These are phyloP conservation scores for Claviceps digitariae DNA, from an alignment of 2,329 filamentous ascomycete species.

Conservation along the genomic window DNA sequence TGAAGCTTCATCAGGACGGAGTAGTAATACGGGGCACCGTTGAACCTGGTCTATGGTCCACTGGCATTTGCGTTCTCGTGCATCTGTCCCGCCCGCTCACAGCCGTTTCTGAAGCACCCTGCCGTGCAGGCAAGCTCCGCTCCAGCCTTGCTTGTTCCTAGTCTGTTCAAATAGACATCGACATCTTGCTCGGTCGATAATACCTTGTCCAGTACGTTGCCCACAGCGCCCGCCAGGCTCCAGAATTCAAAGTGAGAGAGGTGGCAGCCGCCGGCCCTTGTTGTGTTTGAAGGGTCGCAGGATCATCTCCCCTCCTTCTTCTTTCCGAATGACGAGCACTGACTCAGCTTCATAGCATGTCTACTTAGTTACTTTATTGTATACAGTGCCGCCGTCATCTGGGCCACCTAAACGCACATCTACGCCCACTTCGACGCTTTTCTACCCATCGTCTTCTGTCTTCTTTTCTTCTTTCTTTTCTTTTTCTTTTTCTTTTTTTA, in stretches of 20 bases:
- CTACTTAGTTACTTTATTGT: neutral
- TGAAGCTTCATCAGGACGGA: neutral
- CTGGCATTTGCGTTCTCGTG: neutral
- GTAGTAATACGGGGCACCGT: neutral
- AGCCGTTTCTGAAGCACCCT: constrained; percentile 8
- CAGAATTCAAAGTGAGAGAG: neutral
- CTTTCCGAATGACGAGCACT: constrained; percentile 3
- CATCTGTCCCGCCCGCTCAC: constrained; percentile 7
- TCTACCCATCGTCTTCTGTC: neutral
- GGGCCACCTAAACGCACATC: constrained; percentile 1
- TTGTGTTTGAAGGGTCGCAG: neutral
- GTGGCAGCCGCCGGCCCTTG: constrained; percentile 1
- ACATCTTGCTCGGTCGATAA: neutral
- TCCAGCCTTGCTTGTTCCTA: constrained; percentile 7
- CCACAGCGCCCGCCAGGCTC: constrained; percentile 1
- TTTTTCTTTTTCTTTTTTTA: neutral
- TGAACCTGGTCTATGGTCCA: constrained; percentile 3
- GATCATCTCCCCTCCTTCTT: neutral
- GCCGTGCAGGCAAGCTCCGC: constrained; percentile 5
- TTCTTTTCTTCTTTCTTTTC: neutral
- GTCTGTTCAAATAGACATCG: neutral
- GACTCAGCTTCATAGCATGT: constrained; percentile 2
- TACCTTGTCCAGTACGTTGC: constrained; percentile 2
- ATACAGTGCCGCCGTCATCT: constrained; percentile 2
- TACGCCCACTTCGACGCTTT: constrained; percentile 3